Base-by-base conservation (phyloP, 805 yeast species). In the Debaryomyces hansenii region DNA sequence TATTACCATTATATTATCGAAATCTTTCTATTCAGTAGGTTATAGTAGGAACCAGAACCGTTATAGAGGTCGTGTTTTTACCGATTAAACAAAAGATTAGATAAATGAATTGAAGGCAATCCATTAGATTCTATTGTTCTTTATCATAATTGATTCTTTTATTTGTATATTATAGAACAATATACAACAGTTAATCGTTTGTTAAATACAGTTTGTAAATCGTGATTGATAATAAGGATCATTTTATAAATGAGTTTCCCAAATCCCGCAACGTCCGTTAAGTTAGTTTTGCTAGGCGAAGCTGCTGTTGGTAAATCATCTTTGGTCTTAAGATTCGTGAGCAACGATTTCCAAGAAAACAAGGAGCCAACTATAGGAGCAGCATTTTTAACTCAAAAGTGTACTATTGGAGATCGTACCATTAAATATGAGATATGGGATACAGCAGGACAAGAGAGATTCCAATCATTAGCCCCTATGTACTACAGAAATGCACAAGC, bases 291-390 rank as follows among this genome's bases (percentile, higher is more conserved):
- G 35, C 72, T 92, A 39, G 99, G 99, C 24, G 99, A 92, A 63
- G 97, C 97, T 0, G 99, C 99, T 0, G 99, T 92, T 14, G 99
- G 99, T 44, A 92, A 92, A 63, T 89, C 96, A 4, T 89, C 96
- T 5, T 77, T 92, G 28, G 98, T 92, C 31, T 76, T 92, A 54
- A 78, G 98, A 55, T 92, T 92, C 67, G 98, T 92, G 37, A 84
- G 90, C 53, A 90, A 92, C 66, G 97, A 92, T 62, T 92, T 92
- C 69, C 96, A 94, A 66, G 98, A 91, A 66, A 91, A 92, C 68
- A 91, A 92, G 63, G 98, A 92, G 60, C 97, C 97, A 18, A 92
- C 99, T 2, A 92, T 92, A 56, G 99, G 99, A 12, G 99, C 99
- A 4, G 98, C 98, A 3, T 92, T 92, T 62, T 73, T 92, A 47